A percentile compares a stretch with the other conserved stretches of the same genome.
These are phyloP conservation scores for Chloropicon primus DNA, from an alignment of 139 green algal genomes.

Conservation along the genomic window DNA sequence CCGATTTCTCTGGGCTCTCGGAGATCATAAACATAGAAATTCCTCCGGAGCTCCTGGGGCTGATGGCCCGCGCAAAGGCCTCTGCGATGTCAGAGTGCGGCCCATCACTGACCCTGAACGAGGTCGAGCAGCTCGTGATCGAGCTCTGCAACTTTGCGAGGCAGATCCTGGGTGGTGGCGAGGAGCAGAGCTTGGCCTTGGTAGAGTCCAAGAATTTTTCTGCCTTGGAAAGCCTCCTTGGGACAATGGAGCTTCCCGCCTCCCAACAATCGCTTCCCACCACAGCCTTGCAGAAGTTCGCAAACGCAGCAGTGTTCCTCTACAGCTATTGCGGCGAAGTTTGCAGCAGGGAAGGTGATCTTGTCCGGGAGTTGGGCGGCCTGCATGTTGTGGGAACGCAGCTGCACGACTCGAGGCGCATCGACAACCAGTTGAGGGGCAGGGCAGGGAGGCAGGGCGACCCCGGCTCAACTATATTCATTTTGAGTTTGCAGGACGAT, in stretches of 20 bases:
- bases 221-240: neutral
- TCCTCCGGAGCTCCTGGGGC: neutral
- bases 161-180: neutral
- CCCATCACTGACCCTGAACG: neutral
- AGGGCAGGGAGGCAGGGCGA: conserved; percentile 31
- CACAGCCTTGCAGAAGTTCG: neutral
- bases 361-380: conserved; percentile 21
- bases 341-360: conserved; percentile 17
- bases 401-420: conserved; percentile 28
- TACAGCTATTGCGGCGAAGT: neutral
- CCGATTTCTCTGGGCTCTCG: neutral
- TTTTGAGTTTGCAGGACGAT: conserved; percentile 19
- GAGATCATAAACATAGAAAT: neutral
- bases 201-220: neutral
- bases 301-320: neutral
- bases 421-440: conserved; percentile 34
- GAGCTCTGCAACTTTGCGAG: neutral
- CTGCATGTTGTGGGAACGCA: conserved; percentile 37
- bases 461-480: conserved; percentile 23
- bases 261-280: neutral
- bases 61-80: neutral
- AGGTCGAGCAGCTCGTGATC: neutral
- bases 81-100: neutral
- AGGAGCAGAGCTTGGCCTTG: neutral
- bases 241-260: neutral